Evolutionary conservation across 306 rosid genomes (phyloP).

Genomic region (Mimosa bimucronata): DNA sequence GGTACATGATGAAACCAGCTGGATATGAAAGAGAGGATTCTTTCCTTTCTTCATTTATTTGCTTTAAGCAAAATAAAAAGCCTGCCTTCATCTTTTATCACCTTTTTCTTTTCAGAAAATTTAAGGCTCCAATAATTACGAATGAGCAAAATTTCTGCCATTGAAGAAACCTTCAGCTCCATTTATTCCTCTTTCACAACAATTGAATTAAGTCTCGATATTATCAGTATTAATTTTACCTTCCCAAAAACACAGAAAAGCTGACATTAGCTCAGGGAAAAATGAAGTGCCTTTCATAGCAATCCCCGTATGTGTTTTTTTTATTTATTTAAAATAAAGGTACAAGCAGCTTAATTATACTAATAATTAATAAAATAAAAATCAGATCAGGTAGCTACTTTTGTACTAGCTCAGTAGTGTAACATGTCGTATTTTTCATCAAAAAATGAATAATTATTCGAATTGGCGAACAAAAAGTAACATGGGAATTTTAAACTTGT

Average conservation of each 20-base stretch:
- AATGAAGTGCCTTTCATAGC: background rate
- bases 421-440: background rate
- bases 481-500: conserved; percentile 35
- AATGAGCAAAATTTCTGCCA: no score
- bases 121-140: background rate
- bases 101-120: background rate
- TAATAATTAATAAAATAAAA: background rate
- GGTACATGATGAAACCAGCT: background rate
- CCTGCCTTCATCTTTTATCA: background rate
- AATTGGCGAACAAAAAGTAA: conserved; percentile 39
- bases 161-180: background rate
- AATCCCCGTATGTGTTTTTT: background rate
- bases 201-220: background rate
- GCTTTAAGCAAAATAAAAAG: background rate
- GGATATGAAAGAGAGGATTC: background rate
- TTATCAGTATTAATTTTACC: background rate
- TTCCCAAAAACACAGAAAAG: background rate
- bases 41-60: background rate
- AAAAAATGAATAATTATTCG: background rate
- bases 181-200: background rate
- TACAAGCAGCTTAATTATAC: background rate
- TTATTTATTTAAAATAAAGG: background rate
- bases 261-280: background rate
- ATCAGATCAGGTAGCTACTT: background rate
- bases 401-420: background rate